Percentiles rank a stretch among this genome's conserved stretches.
Conservation (phyloP, 1,284 basidiomycete species). For the Pseudozyma pruni region DNA sequence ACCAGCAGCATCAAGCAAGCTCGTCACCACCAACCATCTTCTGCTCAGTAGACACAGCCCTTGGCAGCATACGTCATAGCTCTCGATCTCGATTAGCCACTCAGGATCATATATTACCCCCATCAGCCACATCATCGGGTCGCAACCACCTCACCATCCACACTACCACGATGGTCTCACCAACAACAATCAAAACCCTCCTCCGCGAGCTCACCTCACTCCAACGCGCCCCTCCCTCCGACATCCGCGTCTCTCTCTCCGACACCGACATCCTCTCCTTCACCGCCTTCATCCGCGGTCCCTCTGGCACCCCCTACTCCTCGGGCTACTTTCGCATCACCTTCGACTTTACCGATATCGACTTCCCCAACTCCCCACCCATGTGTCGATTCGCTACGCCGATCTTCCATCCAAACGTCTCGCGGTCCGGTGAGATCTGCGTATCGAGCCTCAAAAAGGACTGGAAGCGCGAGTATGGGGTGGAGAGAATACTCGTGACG, state of each 20-base stretch:
- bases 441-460: conserved; percentile 97
- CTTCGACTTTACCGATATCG: conserved; percentile 41
- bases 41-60: no score
- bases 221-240: conserved; percentile 16
- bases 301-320: conserved; percentile 88
- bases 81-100: no score
- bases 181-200: conserved; percentile 31
- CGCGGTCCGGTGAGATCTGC: conserved; percentile 88
- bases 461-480: conserved; percentile 91
- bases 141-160: neutral
- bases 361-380: conserved; percentile 45
- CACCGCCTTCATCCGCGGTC: conserved; percentile 34
- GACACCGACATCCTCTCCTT: conserved; percentile 46
- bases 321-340: conserved; percentile 47
- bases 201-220: conserved; percentile 32
- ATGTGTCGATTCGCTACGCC: conserved; percentile 25
- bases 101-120: no score
- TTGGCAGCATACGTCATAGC: no score
- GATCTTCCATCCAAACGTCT: conserved; percentile 98
- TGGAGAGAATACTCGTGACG: conserved; percentile 82
- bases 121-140: no score
- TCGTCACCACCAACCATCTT: no score
- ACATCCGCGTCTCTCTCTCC: conserved; percentile 34
- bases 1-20: no score
- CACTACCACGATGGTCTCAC: conserved; percentile 30